Base-by-base conservation (phyloP, 2,329 filamentous ascomycete species). In the Drechslera avenae region DNA sequence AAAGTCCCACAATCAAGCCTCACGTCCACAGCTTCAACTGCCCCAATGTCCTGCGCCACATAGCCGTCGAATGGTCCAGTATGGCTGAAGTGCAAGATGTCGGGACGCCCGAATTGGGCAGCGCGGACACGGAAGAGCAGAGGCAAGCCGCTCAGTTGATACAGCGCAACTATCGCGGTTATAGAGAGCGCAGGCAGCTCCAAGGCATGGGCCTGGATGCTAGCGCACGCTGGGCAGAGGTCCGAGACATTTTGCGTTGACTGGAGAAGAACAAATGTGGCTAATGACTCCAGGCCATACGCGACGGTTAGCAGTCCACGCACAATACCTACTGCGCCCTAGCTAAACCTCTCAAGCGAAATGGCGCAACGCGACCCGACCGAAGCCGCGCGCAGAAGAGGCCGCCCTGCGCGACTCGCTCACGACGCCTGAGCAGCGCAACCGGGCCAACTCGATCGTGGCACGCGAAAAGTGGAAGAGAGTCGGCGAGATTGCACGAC, bases 381-480 rank as follows among this genome's bases (percentile, higher is more conserved):
- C 81, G 4, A 64, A 66, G 44, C 73, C 78, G 5, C 72, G 68
- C 39, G 60, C 64, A 36, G 63, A 76, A 14, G 75, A 70, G 30
- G 56, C 72, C 39, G 35, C 57, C 44, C 36, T 50, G 16, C 50
- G 33, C 30, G 34, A 64, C 30, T 41, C 55, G 32, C 17, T 66
- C 10, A 51, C 48, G 17, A 59, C 62, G 1, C 65, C 64, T 30
- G 66, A 67, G 42, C 47, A 62, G 37, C 69, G 60, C 6, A 56
- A 59, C 5, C 67, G 66, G 39, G 66, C 64, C 7, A 63, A 59
- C 16, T 69, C 72, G 8, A 67, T 72, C 10, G 70, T 74, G 26
- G 88, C 88, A 12, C 81, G 83, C 33, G 78, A 83, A 48, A 88
- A 90, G 50, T 96, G 91, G 91, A 86, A 85, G 63, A 89, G 88